Conservation (phyloP, 345 rosid species). For the Lepidium sativum region DNA sequence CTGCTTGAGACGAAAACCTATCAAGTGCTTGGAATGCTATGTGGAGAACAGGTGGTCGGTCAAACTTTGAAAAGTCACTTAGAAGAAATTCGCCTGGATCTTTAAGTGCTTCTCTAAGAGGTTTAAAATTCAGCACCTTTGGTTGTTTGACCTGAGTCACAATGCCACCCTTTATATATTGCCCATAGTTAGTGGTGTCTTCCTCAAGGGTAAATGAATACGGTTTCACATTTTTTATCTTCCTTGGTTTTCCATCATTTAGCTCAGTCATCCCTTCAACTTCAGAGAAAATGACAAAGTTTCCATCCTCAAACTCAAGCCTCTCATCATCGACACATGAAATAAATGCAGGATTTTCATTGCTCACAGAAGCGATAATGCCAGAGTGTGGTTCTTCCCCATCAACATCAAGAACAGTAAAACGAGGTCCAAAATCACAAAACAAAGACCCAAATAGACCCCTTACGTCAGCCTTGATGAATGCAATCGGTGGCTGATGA, state of each 20-base stretch:
- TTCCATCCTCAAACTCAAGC: slow-evolving; percentile 64
- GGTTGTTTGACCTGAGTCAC: slow-evolving; percentile 68
- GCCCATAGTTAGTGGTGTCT: slow-evolving; percentile 51
- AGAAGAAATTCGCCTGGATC: slow-evolving; percentile 66
- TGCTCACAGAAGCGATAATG: slow-evolving; percentile 60
- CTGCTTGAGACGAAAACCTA: slow-evolving; percentile 37
- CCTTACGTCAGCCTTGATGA: slow-evolving; percentile 65
- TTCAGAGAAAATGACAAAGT: slow-evolving; percentile 59
- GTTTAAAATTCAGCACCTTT: slow-evolving; percentile 49
- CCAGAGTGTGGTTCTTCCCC: slow-evolving; percentile 71
- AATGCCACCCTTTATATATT: slow-evolving; percentile 76
- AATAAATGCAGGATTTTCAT: slow-evolving; percentile 48
- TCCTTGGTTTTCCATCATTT: slow-evolving; percentile 88
- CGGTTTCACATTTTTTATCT: slow-evolving; percentile 58
- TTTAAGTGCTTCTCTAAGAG: slow-evolving; percentile 47
- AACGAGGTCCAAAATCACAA: slow-evolving; percentile 65
- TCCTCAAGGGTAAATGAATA: slow-evolving; percentile 70
- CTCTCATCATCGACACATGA: slow-evolving; percentile 70
- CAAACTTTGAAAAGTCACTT: slow-evolving; percentile 68
- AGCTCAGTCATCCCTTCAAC: slow-evolving; percentile 58
- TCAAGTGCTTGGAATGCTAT: slow-evolving; percentile 68
- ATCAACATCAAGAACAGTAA: slow-evolving; percentile 61
- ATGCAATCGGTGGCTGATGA: slow-evolving; percentile 63
- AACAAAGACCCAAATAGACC: slow-evolving; percentile 67
- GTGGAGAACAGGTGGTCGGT: slow-evolving; percentile 60